Evolutionary conservation across 306 rosid species (phyloP).

Genomic region (Casuarina glauca): DNA sequence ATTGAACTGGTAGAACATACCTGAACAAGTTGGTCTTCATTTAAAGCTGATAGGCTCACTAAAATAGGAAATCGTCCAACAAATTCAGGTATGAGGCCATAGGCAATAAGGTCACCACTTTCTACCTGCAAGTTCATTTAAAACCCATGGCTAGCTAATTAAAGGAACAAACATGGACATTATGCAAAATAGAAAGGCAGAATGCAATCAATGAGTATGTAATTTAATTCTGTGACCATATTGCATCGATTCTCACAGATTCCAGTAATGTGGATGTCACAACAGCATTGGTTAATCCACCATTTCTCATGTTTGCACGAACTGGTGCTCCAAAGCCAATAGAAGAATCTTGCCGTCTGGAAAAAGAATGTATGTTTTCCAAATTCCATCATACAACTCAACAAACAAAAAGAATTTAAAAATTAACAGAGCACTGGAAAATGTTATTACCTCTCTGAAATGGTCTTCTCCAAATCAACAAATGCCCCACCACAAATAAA

Average conservation of each 20-base stretch:
- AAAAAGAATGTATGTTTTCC: conserved; percentile 7
- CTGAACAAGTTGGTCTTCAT: conserved; percentile 68
- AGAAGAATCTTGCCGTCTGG: conserved; percentile 72
- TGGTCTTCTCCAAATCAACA: conserved; percentile 68
- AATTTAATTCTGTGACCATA: conserved; percentile 14
- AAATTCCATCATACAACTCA: not conserved
- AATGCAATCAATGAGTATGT: conserved; percentile 9
- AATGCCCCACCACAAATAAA: conserved; percentile 80
- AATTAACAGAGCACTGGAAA: conserved; percentile 11
- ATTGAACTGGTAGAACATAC: conserved; percentile 29
- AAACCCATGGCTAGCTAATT: conserved; percentile 23
- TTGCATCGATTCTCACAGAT: conserved; percentile 53
- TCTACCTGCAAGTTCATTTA: conserved; percentile 54
- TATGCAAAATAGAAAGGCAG: not conserved
- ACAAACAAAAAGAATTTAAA: not conserved
- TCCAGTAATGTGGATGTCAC: conserved; percentile 63
- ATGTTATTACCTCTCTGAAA: conserved; percentile 59
- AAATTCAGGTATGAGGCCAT: conserved; percentile 77
- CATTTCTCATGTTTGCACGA: conserved; percentile 55
- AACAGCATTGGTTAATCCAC: conserved; percentile 44
- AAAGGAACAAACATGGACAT: conserved; percentile 2
- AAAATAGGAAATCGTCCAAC: conserved; percentile 71
- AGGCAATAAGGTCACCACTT: conserved; percentile 64
- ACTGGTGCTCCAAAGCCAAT: conserved; percentile 80
- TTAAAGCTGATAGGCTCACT: conserved; percentile 64